Evolutionary conservation across 2,329 filamentous ascomycete species (phyloP).

Genomic region (Aspergillus sp.): DNA sequence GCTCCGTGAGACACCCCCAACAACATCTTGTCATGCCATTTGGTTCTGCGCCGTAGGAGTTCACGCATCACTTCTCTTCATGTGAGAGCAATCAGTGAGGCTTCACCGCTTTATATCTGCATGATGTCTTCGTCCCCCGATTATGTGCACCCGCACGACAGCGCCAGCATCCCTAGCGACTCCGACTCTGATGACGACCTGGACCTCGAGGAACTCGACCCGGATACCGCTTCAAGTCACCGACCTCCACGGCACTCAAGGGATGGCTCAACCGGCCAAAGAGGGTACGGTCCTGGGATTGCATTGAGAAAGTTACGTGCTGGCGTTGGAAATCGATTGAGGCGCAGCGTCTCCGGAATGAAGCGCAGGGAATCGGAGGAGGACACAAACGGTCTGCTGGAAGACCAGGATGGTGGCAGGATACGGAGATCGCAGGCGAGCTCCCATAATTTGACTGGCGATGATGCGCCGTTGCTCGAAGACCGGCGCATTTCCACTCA

Average conservation of each 20-base stretch:
- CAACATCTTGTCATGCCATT: constrained; percentile 18
- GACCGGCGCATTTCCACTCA: constrained; percentile 35
- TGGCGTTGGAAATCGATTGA: constrained; percentile 38
- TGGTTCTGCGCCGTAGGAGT: constrained; percentile 11
- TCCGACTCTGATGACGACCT: constrained; percentile 39
- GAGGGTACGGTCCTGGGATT: constrained; percentile 34
- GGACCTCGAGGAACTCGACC: constrained; percentile 42
- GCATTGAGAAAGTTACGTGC: constrained; percentile 46
- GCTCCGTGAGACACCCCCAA: constrained; percentile 7
- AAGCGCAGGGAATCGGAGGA: constrained; percentile 42
- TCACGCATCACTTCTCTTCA: constrained; percentile 13
- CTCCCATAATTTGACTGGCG: constrained; percentile 50
- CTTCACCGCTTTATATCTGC: neutral
- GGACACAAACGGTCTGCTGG: constrained; percentile 61
- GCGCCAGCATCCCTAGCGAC: constrained; percentile 25
- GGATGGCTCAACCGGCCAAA: constrained; percentile 21
- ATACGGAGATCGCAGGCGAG: constrained; percentile 56
- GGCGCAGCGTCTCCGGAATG: constrained; percentile 38
- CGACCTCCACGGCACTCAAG: constrained; percentile 16
- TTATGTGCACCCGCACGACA: constrained; percentile 28
- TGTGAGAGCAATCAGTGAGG: constrained; percentile 2
- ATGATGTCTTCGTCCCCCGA: constrained; percentile 33
- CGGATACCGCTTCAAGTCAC: constrained; percentile 22
- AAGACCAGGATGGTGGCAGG: constrained; percentile 52
- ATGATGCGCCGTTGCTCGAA: constrained; percentile 66